phyloP scores from a whole-genome alignment of 768 basidiomycete genomes.

The Boletus sp. region DNA sequence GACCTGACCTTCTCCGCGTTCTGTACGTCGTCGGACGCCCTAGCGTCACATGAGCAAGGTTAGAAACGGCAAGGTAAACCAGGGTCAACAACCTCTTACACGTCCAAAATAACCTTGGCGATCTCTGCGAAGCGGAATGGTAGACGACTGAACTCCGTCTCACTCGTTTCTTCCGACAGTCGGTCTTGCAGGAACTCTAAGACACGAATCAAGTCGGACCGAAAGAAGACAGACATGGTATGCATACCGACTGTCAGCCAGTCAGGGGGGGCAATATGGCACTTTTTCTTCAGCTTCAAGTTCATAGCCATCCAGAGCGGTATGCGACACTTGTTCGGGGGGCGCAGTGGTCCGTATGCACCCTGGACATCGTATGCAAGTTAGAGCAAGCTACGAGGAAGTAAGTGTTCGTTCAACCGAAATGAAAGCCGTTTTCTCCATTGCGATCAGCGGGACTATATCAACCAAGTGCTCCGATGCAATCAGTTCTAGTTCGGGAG shows the following conservation, averaged over 20 bases:
- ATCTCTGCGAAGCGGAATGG: constrained; percentile 91
- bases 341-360: constrained; percentile 88
- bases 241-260: constrained; percentile 85
- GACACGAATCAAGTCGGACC: background rate
- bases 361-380: constrained; percentile 50
- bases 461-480: constrained; percentile 83
- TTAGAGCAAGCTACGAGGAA: constrained; percentile 8
- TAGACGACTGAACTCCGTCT: constrained; percentile 70
- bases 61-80: background rate
- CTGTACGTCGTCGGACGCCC: constrained; percentile 88
- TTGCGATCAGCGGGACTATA: constrained; percentile 83
- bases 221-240: background rate
- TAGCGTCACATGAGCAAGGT: constrained; percentile 29
- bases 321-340: constrained; percentile 81
- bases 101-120: constrained; percentile 88
- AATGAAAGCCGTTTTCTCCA: constrained; percentile 90
- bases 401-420: constrained; percentile 52
- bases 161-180: constrained; percentile 70
- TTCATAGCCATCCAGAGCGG: constrained; percentile 97
- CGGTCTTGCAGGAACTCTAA: constrained; percentile 80
- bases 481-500: constrained; percentile 85
- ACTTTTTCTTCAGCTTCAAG: constrained; percentile 92
- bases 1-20: constrained; percentile 81
- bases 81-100: constrained; percentile 50
- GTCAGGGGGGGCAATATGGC: constrained; percentile 83